Conservation (phyloP, 2,329 filamentous ascomycete species). For the Lachnellula hyalina region DNA sequence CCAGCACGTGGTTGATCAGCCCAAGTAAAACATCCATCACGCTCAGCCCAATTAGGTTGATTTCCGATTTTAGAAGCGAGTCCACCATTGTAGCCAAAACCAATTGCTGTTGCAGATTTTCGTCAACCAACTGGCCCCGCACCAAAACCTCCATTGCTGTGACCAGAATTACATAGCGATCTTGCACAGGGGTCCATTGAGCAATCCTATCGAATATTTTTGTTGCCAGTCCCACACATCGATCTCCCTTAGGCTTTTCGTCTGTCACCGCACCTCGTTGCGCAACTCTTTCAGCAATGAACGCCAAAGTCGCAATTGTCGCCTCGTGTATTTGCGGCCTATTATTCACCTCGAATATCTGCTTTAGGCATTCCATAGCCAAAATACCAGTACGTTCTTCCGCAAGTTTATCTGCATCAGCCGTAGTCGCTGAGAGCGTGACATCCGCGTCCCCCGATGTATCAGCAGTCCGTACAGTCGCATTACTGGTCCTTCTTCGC, state of each 20-base stretch:
- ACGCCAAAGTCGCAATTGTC: constrained; percentile 67
- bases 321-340: constrained; percentile 74
- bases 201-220: constrained; percentile 75
- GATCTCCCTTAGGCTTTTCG: constrained; percentile 34
- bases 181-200: constrained; percentile 87
- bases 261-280: constrained; percentile 50
- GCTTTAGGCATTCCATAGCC: constrained; percentile 79
- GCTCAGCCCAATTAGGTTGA: constrained; percentile 91
- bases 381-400: constrained; percentile 84
- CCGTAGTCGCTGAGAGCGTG: constrained; percentile 71
- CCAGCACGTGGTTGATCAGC: constrained; percentile 76
- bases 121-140: constrained; percentile 61
- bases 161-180: constrained; percentile 85
- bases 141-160: constrained; percentile 73
- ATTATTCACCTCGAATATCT: constrained; percentile 79
- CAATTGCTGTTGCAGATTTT: constrained; percentile 67
- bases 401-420: constrained; percentile 82
- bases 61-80: constrained; percentile 76
- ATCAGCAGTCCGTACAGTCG: constrained; percentile 69
- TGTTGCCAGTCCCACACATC: constrained; percentile 69
- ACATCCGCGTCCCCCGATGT: constrained; percentile 58
- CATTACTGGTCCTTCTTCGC: constrained; percentile 69
- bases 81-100: constrained; percentile 73
- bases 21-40: constrained; percentile 91
- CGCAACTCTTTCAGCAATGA: constrained; percentile 58